A percentile compares a stretch with the other conserved stretches of the same genome.
Conservation (phyloP, 371 early-diverging fungal genomes). For the Phascolomyces articulosus region DNA sequence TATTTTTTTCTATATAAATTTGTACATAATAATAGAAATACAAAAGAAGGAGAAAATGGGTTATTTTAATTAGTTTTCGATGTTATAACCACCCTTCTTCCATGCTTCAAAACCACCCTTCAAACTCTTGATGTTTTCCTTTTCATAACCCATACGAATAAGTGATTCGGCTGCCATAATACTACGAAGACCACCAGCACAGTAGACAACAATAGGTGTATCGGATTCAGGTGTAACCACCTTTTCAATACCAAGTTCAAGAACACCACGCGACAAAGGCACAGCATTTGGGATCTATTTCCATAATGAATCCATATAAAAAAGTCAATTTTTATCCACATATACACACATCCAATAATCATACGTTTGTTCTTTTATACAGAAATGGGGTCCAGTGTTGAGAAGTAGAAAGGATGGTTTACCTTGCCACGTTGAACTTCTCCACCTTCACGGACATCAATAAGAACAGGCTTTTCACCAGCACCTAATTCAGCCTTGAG, state of each 20-base stretch:
- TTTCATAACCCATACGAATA: slow-evolving; percentile 54
- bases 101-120: slow-evolving; percentile 35
- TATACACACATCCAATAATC: too few relatives aligned
- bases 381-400: too few relatives aligned
- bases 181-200: slow-evolving; percentile 58
- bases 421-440: slow-evolving; percentile 30
- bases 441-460: slow-evolving; percentile 31
- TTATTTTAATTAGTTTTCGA: slow-evolving; percentile 14
- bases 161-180: slow-evolving; percentile 57
- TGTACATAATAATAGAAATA: too few relatives aligned
- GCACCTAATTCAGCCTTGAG: slow-evolving; percentile 14
- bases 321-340: background rate
- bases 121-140: slow-evolving; percentile 37
- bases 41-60: too few relatives aligned
- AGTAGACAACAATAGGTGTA: slow-evolving; percentile 52
- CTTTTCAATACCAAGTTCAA: slow-evolving; percentile 33
- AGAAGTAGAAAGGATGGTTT: too few relatives aligned
- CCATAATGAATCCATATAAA: background rate
- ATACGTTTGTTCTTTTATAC: background rate
- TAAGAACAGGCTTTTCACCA: slow-evolving; percentile 21
- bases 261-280: slow-evolving; percentile 26
- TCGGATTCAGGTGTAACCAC: slow-evolving; percentile 29
- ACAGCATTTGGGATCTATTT: slow-evolving; percentile 34
- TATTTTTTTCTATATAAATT: too few relatives aligned
- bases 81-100: slow-evolving; percentile 25